Evolutionary conservation across 2,329 filamentous ascomycete species (phyloP), one percentile per base, ranked within the genome.

Genomic region (Colletotrichum tropicale): DNA sequence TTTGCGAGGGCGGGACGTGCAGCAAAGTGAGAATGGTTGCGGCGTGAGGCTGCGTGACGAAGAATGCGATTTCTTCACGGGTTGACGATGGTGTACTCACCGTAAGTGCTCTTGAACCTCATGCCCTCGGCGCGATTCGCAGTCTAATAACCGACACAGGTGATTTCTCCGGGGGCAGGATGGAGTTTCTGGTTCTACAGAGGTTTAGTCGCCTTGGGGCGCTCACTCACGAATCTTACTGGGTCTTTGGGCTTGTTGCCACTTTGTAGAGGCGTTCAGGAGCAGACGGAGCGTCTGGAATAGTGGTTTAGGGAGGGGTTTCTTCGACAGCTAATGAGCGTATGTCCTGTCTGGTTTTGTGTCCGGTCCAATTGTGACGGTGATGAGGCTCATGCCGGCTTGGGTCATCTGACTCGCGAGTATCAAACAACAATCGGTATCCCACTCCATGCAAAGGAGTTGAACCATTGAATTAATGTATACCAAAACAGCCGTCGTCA

Each of bases 1-100:
- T 74, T 5, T 74, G 71, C 24, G 66, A 74, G 30, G 71, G 71
- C 8, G 71, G 66, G 32, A 70, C 71, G 6, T 74, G 71, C 34
- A 70, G 21, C 13, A 74, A 56, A 48, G 8, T 65, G 58, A 36
- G 71, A 9, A 65, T 74, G 43, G 43, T 48, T 6, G 71, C 58
- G 13, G 71, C 71, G 28, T 74, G 38, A 65, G 16, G 32, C 1
- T 13, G 9, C n/a, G n/a, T 18, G 6, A 6, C 1, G 55, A 18
- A 9, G 18, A 15, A 21, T 9, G 58, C 34, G 12, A 30, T 15
- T 21, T 18, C 8, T 24, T 24, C 18, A 21, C 18, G 30, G 58
- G 3, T 15, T 8, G 4, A 21, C 18, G 28, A 21, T 24, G 30
- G 18, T 8, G n/a, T 34, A n/a, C 21, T 4, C 58, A 24, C 4